Conservation (phyloP, 192 early-diverging fungal genomes). For the Thamnidium elegans region DNA sequence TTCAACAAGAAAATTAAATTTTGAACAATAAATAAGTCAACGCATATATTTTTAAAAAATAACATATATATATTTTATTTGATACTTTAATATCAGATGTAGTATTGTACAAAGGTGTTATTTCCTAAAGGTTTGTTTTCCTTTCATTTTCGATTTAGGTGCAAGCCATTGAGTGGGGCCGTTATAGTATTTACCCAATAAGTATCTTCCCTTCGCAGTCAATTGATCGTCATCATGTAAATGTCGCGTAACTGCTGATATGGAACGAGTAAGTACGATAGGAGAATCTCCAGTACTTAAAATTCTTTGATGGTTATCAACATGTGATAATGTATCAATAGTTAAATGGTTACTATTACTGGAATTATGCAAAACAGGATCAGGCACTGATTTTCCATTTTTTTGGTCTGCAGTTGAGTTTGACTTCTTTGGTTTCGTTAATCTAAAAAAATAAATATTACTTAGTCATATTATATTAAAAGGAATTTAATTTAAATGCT, state of each 20-base stretch:
- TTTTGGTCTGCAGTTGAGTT: neutral
- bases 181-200: slow-evolving; percentile 36
- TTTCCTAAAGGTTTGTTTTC: neutral
- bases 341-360: neutral
- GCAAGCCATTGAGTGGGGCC: slow-evolving; percentile 11
- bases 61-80: neutral
- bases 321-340: neutral
- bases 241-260: neutral
- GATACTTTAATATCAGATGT: neutral
- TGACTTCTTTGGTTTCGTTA: neutral
- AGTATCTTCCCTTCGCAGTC: slow-evolving; percentile 22
- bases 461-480: neutral
- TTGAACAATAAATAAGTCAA: neutral
- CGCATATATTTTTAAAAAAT: neutral
- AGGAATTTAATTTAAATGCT: neutral
- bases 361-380: neutral
- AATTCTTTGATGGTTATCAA: neutral
- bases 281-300: neutral
- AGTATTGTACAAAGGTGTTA: neutral
- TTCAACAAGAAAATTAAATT: too few species aligned
- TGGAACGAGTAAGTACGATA: neutral
- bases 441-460: neutral
- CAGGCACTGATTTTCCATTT: neutral
- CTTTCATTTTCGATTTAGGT: neutral
- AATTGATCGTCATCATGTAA: slow-evolving; percentile 10